These are phyloP conservation scores for Colletotrichum liaoningense DNA, from an alignment of 2,329 filamentous ascomycete species.

Conservation along the genomic window DNA sequence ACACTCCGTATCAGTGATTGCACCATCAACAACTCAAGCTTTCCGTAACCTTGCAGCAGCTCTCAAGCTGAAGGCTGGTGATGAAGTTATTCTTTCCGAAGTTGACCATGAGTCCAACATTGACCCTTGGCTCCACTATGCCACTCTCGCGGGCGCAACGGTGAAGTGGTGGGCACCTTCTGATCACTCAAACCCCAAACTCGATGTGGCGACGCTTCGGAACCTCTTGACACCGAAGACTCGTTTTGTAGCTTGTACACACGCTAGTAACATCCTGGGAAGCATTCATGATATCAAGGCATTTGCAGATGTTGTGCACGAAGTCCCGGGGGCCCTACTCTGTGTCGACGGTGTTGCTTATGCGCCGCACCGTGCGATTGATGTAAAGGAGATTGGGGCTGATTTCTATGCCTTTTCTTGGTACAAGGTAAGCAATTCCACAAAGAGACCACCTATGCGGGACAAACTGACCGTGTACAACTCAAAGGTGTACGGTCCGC, in stretches of 20 bases:
- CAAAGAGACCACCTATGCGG: background rate
- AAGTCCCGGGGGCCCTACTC: conserved; percentile 64
- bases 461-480: background rate
- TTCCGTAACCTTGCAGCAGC: conserved; percentile 76
- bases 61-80: conserved; percentile 63
- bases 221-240: conserved; percentile 59
- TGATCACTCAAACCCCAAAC: conserved; percentile 62
- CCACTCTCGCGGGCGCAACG: conserved; percentile 66
- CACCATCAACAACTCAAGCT: conserved; percentile 79
- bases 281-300: conserved; percentile 72
- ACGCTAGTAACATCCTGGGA: conserved; percentile 79
- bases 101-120: conserved; percentile 85
- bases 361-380: conserved; percentile 77
- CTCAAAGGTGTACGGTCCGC: conserved; percentile 74
- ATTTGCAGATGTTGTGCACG: conserved; percentile 65
- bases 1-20: conserved; percentile 64
- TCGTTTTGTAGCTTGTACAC: conserved; percentile 77
- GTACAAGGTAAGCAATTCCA: conserved; percentile 70
- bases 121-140: conserved; percentile 77
- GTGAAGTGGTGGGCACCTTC: conserved; percentile 78
- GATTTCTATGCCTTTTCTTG: conserved; percentile 83
- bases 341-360: conserved; percentile 82
- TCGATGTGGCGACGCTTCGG: background rate
- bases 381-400: conserved; percentile 74
- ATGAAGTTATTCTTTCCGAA: conserved; percentile 76